Evolutionary conservation across 345 rosid genomes (phyloP).

Genomic region (Balakata baccata): DNA sequence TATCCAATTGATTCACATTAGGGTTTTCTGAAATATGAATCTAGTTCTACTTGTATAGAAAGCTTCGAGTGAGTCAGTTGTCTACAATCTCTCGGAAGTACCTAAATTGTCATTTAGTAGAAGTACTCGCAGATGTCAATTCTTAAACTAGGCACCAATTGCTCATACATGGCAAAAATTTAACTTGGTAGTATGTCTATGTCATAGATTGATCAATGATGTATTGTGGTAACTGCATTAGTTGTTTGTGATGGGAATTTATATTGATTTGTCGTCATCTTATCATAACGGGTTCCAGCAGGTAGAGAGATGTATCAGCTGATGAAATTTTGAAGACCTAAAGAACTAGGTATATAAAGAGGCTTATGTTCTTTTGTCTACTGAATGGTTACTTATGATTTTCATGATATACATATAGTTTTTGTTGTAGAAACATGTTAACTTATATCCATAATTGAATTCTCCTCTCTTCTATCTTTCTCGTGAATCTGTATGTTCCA

Average conservation of each 20-base stretch:
- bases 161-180: background rate
- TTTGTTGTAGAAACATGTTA: too few species aligned
- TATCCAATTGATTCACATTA: background rate
- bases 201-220: background rate
- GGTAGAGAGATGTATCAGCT: conserved; percentile 6
- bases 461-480: too few species aligned
- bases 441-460: too few species aligned
- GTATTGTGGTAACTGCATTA: background rate
- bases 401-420: too few species aligned
- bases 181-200: background rate
- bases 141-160: background rate
- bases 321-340: conserved; percentile 20
- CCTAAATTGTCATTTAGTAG: background rate
- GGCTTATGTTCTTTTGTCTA: background rate
- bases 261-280: background rate
- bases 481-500: too few species aligned
- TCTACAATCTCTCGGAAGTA: too few species aligned
- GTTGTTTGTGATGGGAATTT: background rate
- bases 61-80: background rate
- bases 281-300: conserved; percentile 28
- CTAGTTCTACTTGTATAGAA: background rate
- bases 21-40: background rate
- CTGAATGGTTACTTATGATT: too few species aligned
- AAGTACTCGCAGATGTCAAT: background rate
- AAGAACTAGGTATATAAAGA: conserved; percentile 21